Evolutionary conservation across 2,329 filamentous ascomycete species (phyloP).

Genomic region (Pseudogymnoascus sp.): DNA sequence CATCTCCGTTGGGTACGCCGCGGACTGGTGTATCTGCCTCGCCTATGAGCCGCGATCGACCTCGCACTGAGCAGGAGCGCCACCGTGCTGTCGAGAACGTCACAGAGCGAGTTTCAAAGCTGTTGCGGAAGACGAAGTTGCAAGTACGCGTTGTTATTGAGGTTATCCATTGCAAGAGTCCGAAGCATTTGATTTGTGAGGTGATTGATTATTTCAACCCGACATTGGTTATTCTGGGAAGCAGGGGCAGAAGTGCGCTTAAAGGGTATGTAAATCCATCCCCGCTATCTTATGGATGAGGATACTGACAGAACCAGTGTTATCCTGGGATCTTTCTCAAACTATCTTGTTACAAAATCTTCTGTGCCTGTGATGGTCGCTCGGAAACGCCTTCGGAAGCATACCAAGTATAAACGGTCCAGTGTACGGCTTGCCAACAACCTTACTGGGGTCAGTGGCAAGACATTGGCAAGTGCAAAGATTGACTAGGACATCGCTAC

Average conservation of each 20-base stretch:
- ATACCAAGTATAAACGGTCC: constrained; percentile 69
- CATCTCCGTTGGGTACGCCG: constrained; percentile 17
- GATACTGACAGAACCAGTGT: constrained; percentile 48
- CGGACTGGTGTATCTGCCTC: constrained; percentile 20
- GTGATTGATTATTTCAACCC: constrained; percentile 91
- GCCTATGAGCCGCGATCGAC: constrained; percentile 38
- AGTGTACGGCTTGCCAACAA: constrained; percentile 74
- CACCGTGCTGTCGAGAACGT: constrained; percentile 75
- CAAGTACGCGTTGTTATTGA: constrained; percentile 92
- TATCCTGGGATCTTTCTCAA: constrained; percentile 90
- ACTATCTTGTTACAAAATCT: constrained; percentile 94
- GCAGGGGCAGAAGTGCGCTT: constrained; percentile 79
- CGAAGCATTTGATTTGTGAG: constrained; percentile 91
- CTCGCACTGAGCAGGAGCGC: constrained; percentile 68
- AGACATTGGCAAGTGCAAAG: constrained; percentile 63
- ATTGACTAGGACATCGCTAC: constrained; percentile 44
- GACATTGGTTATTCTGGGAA: constrained; percentile 87
- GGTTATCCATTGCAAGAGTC: constrained; percentile 96
- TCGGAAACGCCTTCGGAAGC: constrained; percentile 78
- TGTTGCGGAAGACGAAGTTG: constrained; percentile 82
- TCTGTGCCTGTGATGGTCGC: constrained; percentile 98
- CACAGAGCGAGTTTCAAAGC: constrained; percentile 72
- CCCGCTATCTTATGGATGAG: not conserved
- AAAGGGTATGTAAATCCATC: constrained; percentile 59
- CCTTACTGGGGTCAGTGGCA: constrained; percentile 59